Conservation (phyloP, 2,329 filamentous ascomycete species). For the Aspergillus oerlinghausenensis region DNA sequence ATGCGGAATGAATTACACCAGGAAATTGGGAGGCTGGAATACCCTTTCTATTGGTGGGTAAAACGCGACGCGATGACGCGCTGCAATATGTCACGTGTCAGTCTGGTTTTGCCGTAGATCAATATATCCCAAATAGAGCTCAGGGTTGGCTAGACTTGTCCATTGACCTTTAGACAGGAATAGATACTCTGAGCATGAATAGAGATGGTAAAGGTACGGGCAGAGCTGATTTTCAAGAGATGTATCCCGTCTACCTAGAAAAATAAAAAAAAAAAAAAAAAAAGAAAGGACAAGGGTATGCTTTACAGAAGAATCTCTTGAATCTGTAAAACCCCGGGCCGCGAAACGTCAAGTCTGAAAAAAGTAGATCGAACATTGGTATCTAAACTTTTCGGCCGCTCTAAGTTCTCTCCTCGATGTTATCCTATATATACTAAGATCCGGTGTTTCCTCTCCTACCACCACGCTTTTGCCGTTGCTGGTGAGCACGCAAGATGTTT, state of each 20-base stretch:
- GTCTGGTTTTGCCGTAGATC: neutral
- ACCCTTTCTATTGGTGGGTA: no score
- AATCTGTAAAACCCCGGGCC: neutral
- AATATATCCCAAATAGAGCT: conserved; percentile 15
- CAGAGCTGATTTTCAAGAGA: neutral
- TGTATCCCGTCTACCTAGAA: neutral
- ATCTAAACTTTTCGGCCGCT: neutral
- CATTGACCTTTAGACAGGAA: neutral
- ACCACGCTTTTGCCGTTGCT: conserved; percentile 77
- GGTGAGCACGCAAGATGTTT: conserved; percentile 74
- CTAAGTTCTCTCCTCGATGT: neutral
- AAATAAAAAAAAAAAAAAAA: neutral
- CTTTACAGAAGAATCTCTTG: no score
- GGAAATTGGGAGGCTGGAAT: conserved; percentile 7
- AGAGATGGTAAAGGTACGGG: neutral
- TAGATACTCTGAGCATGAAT: neutral
- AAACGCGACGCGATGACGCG: conserved; percentile 22
- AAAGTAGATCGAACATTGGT: neutral
- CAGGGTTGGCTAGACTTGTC: no score
- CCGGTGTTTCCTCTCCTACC: conserved; percentile 70
- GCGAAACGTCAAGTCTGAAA: neutral
- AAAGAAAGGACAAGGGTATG: neutral
- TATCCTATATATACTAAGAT: conserved; percentile 4
- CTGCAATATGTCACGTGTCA: conserved; percentile 9
- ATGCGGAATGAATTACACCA: conserved; percentile 4